Evolutionary conservation across 345 rosid genomes (phyloP), one percentile per base, ranked within the genome.

Genomic region (Eucalyptus guilfoylei): DNA sequence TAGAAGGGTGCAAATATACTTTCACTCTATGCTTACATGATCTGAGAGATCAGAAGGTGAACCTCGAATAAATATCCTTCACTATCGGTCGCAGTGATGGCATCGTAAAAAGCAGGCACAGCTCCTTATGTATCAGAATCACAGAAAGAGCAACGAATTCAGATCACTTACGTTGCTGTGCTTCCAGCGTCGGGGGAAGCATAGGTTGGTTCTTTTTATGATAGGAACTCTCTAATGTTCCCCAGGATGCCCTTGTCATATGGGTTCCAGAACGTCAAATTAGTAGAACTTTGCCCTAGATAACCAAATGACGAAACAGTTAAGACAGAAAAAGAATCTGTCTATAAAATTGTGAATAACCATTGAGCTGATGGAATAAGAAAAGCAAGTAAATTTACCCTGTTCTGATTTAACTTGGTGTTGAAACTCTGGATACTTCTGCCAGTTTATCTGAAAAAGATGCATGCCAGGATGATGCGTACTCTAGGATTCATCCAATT

Each of bases 381-480:
- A 49, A 49, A 47, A 86, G 32, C 8, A 62, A 86, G 8, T 52
- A 86, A 40, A 76, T 48, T 88, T 90, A 94, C 96, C 97, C 90
- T 89, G 88, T 34, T 91, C 92, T 54, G 94, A 87, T 47, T 90
- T 90, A 67, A 88, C 88, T 60, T 4, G 87, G 21, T 90, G 64
- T 88, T 93, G 94, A 80, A 95, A 94, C 89, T 95, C 97, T 8
- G 96, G 94, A 89, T 95, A 95, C 88, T 91, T 94, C 90, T 85
- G 90, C 97, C 97, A 95, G 89, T 95, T 95, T 86, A 95, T 87
- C 97, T 95, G 92, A 62, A 48, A 85, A 34, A 80, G n/a, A 67
- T 40, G 16, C 85, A 87, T 28, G 11, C 85, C 23, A 85, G 15
- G 72, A 89, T 49, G 80, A 69, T 86, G 32, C 8, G 52, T 23